Conservation (phyloP, 805 yeast genomes). For the Debaryomyces prosopidis region DNA sequence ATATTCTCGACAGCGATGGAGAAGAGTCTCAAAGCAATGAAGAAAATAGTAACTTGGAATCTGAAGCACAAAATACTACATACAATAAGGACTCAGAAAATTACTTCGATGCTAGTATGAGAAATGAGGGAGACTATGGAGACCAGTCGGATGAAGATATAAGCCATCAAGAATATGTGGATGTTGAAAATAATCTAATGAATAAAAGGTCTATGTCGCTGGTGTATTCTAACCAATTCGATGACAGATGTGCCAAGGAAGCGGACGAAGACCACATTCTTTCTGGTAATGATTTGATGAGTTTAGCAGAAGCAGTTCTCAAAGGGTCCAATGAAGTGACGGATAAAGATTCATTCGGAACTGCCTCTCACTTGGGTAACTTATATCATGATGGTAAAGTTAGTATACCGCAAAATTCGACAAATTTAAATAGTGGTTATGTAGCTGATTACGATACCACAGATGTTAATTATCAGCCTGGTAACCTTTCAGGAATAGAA, state of each 20-base stretch:
- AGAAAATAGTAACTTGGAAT: not conserved
- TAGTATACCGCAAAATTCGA: too few relatives aligned
- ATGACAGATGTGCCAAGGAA: not conserved
- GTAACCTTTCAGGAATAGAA: conserved; percentile 4
- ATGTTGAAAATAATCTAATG: not conserved
- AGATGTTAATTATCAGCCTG: conserved; percentile 2
- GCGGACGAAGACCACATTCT: conserved; percentile 12
- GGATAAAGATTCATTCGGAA: not conserved
- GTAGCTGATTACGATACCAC: conserved; percentile 13
- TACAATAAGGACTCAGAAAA: not conserved
- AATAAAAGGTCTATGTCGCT: conserved; percentile 3
- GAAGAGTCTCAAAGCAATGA: not conserved
- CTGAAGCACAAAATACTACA: too few relatives aligned
- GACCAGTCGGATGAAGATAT: not conserved
- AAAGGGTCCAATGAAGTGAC: conserved; percentile 7
- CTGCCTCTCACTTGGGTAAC: not conserved
- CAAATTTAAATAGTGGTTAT: conserved; percentile 17
- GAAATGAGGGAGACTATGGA: not conserved
- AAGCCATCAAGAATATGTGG: not conserved
- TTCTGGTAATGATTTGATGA: conserved; percentile 7
- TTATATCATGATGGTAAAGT: too few relatives aligned
- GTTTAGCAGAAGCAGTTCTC: conserved; percentile 17
- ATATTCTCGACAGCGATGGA: conserved; percentile 12
- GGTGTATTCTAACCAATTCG: conserved; percentile 11
- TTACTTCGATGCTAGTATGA: not conserved